Evolutionary conservation across 2,329 filamentous ascomycete species (phyloP), one percentile per base, ranked within the genome.

Genomic region (Colletotrichum euphorbiae): DNA sequence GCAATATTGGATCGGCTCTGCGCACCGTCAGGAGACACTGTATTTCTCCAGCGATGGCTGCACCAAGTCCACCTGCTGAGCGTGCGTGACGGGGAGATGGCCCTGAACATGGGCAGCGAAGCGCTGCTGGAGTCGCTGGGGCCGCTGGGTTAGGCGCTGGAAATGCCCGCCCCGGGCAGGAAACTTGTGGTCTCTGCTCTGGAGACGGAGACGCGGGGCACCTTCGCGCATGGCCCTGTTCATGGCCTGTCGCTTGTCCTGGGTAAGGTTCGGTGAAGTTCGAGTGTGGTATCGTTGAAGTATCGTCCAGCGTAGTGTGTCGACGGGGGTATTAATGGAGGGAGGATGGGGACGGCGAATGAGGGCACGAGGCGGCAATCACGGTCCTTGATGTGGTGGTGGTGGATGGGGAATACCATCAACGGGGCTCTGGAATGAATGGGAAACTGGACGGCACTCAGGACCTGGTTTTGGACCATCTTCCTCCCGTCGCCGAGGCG

Each of bases 91-190:
- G 24, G 21, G 21, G 21, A 21, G 15, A 36, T 33, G 45, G 59
- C 36, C 59, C 45, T 46, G 51, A 52, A 24, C 45, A 48, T 45
- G 60, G 64, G 38, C 28, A 13, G 28, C 31, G 31, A 65, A 48
- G 65, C 65, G 54, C 65, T 65, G 60, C 46, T 43, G 52, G 40
- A 65, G 54, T 58, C 28, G 45, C 15, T 40, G 52, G 40, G 24
- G 19, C 33, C 33, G 45, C 60, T 67, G 45, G 52, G 28, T 19
- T 55, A 55, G 46, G 60, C 52, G 52, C 60, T 65, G 54, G n/a
- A 24, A 40, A 57, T 46, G 4, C 42, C 4, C 40, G 17, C 46
- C 36, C 9, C 36, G 36, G 36, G 24, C 28, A 24, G 48, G 48
- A 51, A 51, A 19, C 24, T 28, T 28, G 13, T 28, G 13, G 28